Percentiles rank a stretch among this genome's conserved stretches.
Conservation (phyloP, 1,284 basidiomycete genomes). For the Thelephora terrestris region DNA sequence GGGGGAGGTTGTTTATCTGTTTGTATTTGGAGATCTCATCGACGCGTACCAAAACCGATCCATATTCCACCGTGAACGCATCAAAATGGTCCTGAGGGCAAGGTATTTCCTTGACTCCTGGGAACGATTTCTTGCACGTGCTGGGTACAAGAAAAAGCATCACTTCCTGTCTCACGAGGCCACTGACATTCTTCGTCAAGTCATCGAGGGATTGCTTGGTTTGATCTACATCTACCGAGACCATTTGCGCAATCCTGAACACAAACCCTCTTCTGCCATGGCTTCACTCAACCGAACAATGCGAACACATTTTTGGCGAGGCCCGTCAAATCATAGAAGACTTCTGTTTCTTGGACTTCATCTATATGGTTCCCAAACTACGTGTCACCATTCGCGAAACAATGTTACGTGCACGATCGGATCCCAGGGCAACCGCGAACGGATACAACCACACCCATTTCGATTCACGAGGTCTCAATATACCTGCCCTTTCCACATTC, state of each 20-base stretch:
- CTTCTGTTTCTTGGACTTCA: background rate
- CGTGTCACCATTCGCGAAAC: background rate
- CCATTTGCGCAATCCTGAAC: slow-evolving; percentile 10
- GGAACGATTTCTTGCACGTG: slow-evolving; percentile 14
- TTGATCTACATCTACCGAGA: slow-evolving; percentile 26
- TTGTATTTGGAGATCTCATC: no score
- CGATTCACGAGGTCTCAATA: slow-evolving; percentile 4
- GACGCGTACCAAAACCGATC: no score
- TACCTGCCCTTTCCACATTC: slow-evolving; percentile 6
- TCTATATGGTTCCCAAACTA: background rate
- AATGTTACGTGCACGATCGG: no score
- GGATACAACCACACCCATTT: slow-evolving; percentile 14
- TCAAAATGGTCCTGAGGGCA: slow-evolving; percentile 22
- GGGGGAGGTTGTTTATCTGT: slow-evolving; percentile 21
- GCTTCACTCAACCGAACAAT: slow-evolving; percentile 29
- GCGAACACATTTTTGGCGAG: no score
- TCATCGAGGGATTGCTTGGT: slow-evolving; percentile 21
- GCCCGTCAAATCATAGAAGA: no score
- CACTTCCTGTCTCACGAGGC: slow-evolving; percentile 27
- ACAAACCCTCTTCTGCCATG: slow-evolving; percentile 27
- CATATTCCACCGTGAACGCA: slow-evolving; percentile 22
- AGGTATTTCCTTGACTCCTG: slow-evolving; percentile 24
- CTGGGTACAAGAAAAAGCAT: slow-evolving; percentile 6
- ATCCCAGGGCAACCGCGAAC: slow-evolving; percentile 2
- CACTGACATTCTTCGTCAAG: slow-evolving; percentile 20